Base-by-base conservation (phyloP, 352 stramenopile species). In the Plasmopara halstedii region DNA sequence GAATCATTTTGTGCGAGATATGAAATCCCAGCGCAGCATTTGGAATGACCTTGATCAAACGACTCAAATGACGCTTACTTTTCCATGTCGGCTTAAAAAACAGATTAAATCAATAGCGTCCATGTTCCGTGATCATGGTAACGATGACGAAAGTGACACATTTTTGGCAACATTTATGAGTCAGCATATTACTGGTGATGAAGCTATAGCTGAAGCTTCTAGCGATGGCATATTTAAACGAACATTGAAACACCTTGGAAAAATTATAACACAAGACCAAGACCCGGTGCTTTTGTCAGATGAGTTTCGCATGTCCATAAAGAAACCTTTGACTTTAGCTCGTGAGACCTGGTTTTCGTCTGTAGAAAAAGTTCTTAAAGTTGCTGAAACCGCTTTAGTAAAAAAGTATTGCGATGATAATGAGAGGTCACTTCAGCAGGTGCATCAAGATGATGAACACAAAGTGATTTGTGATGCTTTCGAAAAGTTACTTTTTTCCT, bases 1-100 rank as follows among this genome's bases (percentile, higher is more conserved):
- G 1, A 23, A 56, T 10, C 3, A 19, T 1, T 42, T 43, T 23
- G n/a, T 74, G 21, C 10, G 56, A 17, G 21, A 46, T 0, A 26
- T 76, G 33, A 39, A 62, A 35, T 15, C 25, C 0, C 41, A 61
- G 2, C 33, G 4, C 10, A 6, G 11, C n/a, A 55, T 59, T 18
- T 70, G 59, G 59, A 41, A 31, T 5, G 37, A 46, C 9, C 11
- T 72, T 22, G 55, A 58, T 20, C 13, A 18, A 0, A 18, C 5
- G 1, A 56, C 46, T 14, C 39, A 60, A 48, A 43, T 47, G 7
- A 42, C 50, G 1, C 29, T 70, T 20, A 42, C 6, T 9, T 8
- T 61, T 6, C 56, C 59, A 4, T 39, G 69, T 17, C 56, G 64
- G 8, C 27, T 70, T 13, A 68, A 62, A n/a, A 63, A 64, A 2